Base-by-base conservation (phyloP, 768 basidiomycete genomes). In the Pleurotus cornucopiae region DNA sequence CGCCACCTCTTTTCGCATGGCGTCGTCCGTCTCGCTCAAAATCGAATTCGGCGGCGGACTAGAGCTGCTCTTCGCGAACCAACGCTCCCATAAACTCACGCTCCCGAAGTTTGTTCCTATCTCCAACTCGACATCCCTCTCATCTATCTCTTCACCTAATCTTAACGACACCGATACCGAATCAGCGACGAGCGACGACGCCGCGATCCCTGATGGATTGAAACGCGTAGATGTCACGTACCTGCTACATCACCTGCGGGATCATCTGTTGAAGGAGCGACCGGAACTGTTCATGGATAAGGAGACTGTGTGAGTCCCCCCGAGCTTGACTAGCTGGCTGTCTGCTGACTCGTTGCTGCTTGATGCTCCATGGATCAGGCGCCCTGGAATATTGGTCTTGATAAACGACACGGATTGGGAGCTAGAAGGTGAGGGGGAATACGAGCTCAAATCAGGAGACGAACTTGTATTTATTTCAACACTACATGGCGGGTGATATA, bases 351-450 rank as follows among this genome's bases (percentile, higher is more conserved):
- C 7, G 11, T 11, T 34, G 30, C 1, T 4, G 30, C 30, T 11
- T 34, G 7, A 11, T 46, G 46, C 18, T 4, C 37, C 12, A 48
- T n/a, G 9, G 39, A 30, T 1, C 64, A 96, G 97, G 39, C 94
- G 97, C 6, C 97, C 97, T 0, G 97, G 97, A 0, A 97, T 99
- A 38, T 76, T 99, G 2, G 96, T 98, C 3, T 77, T 99, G n/a
- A 84, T 99, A 54, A 98, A 98, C 65, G 91, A 96, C 63, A 91
- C 91, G 1, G 96, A 98, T 64, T 98, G 96, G 96, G 95, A 98
- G 69, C 76, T 98, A 5, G 96, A 98, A 68, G 94, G 93, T 34
- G 96, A 98, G 68, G 86, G 91, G 18, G 86, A 89, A 5, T 97
- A 96, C 67, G 75, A 73, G 59, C 72, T 98, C 56, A 73, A 88